Percentiles rank a stretch among this genome's conserved stretches.
Evolutionary conservation across 2,329 filamentous ascomycete species (phyloP).

Genomic region (Penicillium fuscoglaucum): DNA sequence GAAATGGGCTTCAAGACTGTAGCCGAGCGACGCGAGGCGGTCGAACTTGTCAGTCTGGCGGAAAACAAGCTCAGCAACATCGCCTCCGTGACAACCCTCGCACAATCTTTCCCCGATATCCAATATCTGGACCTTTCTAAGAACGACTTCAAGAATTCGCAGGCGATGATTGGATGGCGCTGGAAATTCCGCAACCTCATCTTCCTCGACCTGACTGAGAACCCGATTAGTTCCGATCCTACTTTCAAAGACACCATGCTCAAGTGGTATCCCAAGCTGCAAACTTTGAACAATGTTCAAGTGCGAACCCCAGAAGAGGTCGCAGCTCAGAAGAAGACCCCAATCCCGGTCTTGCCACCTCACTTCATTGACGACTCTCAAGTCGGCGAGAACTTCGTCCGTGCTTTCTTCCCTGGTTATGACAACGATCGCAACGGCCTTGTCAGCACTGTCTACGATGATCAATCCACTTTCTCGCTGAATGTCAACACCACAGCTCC

Average conservation of each 20-base stretch:
- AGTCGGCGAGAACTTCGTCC: constrained; percentile 74
- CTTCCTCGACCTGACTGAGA: constrained; percentile 75
- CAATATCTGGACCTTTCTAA: constrained; percentile 85
- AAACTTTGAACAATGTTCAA: constrained; percentile 71
- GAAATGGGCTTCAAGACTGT: constrained; percentile 72
- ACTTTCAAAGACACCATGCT: constrained; percentile 68
- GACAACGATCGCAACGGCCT: constrained; percentile 69
- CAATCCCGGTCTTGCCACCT: constrained; percentile 62
- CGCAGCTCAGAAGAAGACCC: constrained; percentile 58
- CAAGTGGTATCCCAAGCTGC: constrained; percentile 79
- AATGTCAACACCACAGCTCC: constrained; percentile 66
- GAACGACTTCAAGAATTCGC: constrained; percentile 71
- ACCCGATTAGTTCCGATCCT: constrained; percentile 67
- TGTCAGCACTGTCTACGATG: constrained; percentile 70
- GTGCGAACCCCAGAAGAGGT: constrained; percentile 73
- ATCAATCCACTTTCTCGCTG: constrained; percentile 71
- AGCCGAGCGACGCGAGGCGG: constrained; percentile 71
- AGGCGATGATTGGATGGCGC: constrained; percentile 72
- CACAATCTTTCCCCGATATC: constrained; percentile 78
- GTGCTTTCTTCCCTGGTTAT: constrained; percentile 71
- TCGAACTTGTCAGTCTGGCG: constrained; percentile 78
- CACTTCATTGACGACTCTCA: constrained; percentile 73
- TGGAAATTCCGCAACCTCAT: constrained; percentile 76
- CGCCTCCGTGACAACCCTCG: constrained; percentile 69
- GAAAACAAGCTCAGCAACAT: constrained; percentile 77